A percentile compares a stretch with the other conserved stretches of the same genome.
phyloP scores from a whole-genome alignment of 1,284 basidiomycete genomes.

The Xerocomus subilludens region DNA sequence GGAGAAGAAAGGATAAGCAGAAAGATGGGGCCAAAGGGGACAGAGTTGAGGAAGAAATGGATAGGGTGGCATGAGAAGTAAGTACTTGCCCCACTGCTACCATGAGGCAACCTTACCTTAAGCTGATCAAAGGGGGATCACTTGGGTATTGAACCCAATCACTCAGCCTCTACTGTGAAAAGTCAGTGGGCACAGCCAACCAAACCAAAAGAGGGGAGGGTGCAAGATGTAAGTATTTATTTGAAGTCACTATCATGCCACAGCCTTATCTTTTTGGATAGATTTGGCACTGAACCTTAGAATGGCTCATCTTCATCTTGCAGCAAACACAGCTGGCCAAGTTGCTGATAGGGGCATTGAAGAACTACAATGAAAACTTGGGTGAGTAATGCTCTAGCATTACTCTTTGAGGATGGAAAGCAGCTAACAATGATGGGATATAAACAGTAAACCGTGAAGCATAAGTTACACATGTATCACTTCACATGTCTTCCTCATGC shows the following conservation, averaged over 20 bases:
- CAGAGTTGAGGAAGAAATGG: background rate
- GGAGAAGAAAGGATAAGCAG: background rate
- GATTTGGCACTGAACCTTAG: background rate
- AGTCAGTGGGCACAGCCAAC: too few relatives aligned
- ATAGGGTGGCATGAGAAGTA: background rate
- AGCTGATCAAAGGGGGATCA: too few relatives aligned
- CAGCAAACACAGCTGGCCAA: too few relatives aligned
- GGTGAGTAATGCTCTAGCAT: too few relatives aligned
- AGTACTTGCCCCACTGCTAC: too few relatives aligned
- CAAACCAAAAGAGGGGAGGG: too few relatives aligned
- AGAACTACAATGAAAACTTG: background rate
- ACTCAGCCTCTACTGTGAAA: too few relatives aligned
- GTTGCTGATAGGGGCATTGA: background rate
- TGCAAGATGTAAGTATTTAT: too few relatives aligned
- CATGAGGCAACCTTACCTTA: too few relatives aligned
- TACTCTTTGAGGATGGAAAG: background rate
- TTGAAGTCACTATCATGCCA: background rate
- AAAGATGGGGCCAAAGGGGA: background rate
- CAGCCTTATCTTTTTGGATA: background rate
- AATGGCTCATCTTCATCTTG: background rate
- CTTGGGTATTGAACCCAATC: too few relatives aligned
- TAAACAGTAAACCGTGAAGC: background rate
- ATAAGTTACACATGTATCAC: background rate
- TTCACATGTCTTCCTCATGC: background rate
- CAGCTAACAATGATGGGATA: background rate